Base-by-base conservation (phyloP, 2,329 filamentous ascomycete species). In the Zymoseptoria pseudotritici region DNA sequence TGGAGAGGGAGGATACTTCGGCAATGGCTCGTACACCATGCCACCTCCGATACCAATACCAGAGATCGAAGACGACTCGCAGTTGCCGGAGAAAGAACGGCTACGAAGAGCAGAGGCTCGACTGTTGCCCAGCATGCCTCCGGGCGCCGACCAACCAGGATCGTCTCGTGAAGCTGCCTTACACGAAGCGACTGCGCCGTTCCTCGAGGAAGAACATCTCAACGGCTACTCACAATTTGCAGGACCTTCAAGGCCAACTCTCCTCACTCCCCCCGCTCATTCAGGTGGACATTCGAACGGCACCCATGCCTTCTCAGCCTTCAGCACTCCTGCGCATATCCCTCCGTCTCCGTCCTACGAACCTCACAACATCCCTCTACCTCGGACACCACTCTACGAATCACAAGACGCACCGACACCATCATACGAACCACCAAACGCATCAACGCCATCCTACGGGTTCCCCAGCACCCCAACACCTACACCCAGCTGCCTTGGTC, bases 1-100 rank as follows among this genome's bases (percentile, higher is more conserved):
- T 50, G 64, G 56, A 11, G 54, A 64, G 20, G 54, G 55, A 13
- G 62, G 58, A 29, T 55, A 67, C 19, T 58, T 64, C 53, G 59
- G 53, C 17, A 62, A 63, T 46, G 55, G 53, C 24, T 56, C 57
- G 10, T 53, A 53, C 11, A 26, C 8, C 20, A 29, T 61, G 20
- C 61, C 63, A 13, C 65, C 67, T 20, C 54, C 63, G 6, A 65
- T 73, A 9, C 70, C 72, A 4, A 83, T 83, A 4, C 86, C 87
- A n/a, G 77, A 82, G 29, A 67, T 86, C 19, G 77, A 79, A 10
- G 76, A 82, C 11, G 85, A 90, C 58, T 82, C 83, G 61, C 80
- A 78, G 4, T 76, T 91, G 31, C 85, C 87, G 11, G 94, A 97
- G 64, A 97, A 97, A 74, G 87, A 95, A 61, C 86, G 87, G 54